These are phyloP conservation scores for Vigna hirtella DNA, from an alignment of 306 rosid genomes.

Conservation along the genomic window DNA sequence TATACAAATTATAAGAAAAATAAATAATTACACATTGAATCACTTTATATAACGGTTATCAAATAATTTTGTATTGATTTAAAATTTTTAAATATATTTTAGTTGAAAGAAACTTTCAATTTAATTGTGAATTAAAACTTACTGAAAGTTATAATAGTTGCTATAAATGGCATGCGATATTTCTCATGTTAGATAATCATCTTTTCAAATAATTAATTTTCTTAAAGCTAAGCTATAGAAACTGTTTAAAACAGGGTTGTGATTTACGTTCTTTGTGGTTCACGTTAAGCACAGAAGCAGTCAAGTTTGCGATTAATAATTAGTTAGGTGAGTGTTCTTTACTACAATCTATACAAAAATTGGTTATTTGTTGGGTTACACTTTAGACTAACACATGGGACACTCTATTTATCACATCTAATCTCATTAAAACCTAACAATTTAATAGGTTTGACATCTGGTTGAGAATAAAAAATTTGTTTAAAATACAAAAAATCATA, in stretches of 20 bases:
- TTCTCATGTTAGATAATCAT: neutral
- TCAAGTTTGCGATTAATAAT: neutral
- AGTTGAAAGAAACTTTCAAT: too few relatives aligned
- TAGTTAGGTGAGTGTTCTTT: conserved; percentile 20
- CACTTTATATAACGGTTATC: too few relatives aligned
- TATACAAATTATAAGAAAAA: too few relatives aligned
- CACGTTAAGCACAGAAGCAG: neutral
- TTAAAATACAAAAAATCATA: too few relatives aligned
- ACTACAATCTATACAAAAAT: conserved; percentile 2
- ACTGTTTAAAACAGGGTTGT: neutral
- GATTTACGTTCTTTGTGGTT: neutral
- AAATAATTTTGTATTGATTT: too few relatives aligned
- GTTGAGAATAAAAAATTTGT: too few relatives aligned
- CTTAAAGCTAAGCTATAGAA: neutral
- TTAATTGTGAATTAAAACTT: too few relatives aligned
- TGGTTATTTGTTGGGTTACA: conserved; percentile 15
- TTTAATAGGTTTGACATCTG: too few relatives aligned
- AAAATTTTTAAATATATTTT: too few relatives aligned
- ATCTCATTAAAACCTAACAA: neutral
- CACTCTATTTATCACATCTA: conserved; percentile 9
- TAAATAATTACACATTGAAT: too few relatives aligned
- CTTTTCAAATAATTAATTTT: neutral
- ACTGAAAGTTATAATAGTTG: too few relatives aligned
- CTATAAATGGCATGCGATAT: too few relatives aligned
- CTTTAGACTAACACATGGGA: conserved; percentile 27